phyloP scores from a whole-genome alignment of 2,329 filamentous ascomycete species.

The Septoria petroselini region DNA sequence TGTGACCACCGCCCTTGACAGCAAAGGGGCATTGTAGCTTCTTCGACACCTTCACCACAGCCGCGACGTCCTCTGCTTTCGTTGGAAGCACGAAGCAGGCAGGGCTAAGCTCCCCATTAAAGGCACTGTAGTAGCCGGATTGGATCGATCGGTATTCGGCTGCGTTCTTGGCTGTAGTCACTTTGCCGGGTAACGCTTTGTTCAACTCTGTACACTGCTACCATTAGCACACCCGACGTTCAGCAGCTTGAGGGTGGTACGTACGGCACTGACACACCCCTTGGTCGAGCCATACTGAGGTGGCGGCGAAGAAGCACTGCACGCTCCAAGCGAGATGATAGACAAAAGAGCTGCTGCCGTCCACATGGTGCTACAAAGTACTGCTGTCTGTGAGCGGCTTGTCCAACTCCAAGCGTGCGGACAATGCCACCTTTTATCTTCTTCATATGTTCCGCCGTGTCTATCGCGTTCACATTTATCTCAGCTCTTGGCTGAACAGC shows the following conservation, averaged over 20 bases:
- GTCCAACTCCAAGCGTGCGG: too few relatives aligned
- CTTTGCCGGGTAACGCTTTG: neutral
- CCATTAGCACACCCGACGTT: neutral
- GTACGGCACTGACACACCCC: neutral
- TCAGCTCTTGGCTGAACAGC: too few relatives aligned
- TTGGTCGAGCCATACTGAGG: neutral
- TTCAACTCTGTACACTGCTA: neutral
- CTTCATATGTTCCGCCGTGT: too few relatives aligned
- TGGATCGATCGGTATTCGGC: neutral
- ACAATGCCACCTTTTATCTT: too few relatives aligned
- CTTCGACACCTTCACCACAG: conserved; percentile 13
- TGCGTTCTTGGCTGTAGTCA: neutral
- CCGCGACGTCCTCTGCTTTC: conserved; percentile 14
- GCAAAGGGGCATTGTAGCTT: conserved; percentile 30
- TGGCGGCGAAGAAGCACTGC: neutral
- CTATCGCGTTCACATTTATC: too few relatives aligned
- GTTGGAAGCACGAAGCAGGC: conserved; percentile 22
- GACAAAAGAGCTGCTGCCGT: too few relatives aligned
- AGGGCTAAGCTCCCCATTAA: conserved; percentile 17
- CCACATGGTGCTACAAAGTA: too few relatives aligned
- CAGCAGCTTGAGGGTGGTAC: too few relatives aligned
- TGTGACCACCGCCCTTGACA: conserved; percentile 33
- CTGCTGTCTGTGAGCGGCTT: too few relatives aligned
- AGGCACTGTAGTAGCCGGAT: conserved; percentile 19
- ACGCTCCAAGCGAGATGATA: too few relatives aligned